Evolutionary conservation across 2,329 filamentous ascomycete genomes (phyloP).

Genomic region (Fusarium liriodendri): DNA sequence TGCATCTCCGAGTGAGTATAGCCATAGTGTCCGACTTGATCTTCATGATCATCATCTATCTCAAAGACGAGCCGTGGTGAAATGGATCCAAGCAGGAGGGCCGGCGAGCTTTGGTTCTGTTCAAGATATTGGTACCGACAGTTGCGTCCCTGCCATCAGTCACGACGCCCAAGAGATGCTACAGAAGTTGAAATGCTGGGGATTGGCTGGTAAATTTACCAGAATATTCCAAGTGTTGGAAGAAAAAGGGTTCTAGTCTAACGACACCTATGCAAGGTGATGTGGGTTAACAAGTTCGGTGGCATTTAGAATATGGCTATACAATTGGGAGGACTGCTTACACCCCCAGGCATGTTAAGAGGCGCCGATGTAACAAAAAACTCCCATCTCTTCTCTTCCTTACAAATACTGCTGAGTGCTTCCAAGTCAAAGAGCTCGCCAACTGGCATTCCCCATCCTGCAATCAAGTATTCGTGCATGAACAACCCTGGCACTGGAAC

Average conservation of each 20-base stretch:
- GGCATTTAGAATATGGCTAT: background rate
- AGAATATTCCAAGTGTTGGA: background rate
- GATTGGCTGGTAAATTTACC: background rate
- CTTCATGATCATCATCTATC: background rate
- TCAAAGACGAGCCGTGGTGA: background rate
- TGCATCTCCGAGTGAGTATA: background rate
- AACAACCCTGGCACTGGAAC: background rate
- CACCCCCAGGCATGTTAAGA: background rate
- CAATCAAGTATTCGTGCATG: background rate
- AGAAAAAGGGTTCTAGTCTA: background rate
- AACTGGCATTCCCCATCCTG: background rate
- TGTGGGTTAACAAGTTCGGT: background rate
- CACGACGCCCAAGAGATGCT: background rate
- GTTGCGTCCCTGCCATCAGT: background rate
- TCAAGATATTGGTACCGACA: background rate
- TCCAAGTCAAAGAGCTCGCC: background rate
- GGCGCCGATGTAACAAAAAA: background rate
- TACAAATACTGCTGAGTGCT: background rate
- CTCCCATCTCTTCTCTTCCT: background rate
- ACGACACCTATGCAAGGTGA: background rate
- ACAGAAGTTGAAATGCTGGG: background rate
- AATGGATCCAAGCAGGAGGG: background rate
- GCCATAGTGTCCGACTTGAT: background rate
- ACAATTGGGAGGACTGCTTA: background rate
- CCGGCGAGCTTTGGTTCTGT: background rate